phyloP scores from a whole-genome alignment of 1,284 basidiomycete species.

The Pseudozyma pruni region DNA sequence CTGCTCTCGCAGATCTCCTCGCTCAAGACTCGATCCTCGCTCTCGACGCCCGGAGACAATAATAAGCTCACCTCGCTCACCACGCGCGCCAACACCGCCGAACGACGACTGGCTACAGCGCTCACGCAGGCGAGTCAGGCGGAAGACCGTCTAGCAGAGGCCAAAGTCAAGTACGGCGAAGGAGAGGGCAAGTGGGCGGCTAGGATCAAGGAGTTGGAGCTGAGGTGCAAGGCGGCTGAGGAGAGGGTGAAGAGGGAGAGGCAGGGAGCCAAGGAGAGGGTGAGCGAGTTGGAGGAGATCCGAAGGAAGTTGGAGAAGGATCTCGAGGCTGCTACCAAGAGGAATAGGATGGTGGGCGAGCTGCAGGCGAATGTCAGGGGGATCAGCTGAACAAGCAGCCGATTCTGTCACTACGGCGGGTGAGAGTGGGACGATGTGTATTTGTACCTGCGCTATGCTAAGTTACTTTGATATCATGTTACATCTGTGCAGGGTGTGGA shows the following conservation, averaged over 20 bases:
- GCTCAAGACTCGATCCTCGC: conserved; percentile 71
- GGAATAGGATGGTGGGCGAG: conserved; percentile 39
- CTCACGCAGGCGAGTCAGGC: conserved; percentile 82
- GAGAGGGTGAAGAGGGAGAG: conserved; percentile 94
- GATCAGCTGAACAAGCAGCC: too few species aligned
- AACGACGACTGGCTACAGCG: conserved; percentile 81
- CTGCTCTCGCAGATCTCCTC: conserved; percentile 78
- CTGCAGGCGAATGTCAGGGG: conserved; percentile 38
- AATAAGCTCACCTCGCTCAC: conserved; percentile 54
- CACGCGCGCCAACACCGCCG: conserved; percentile 68
- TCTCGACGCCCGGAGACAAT: conserved; percentile 51
- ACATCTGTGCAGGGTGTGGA: too few species aligned
- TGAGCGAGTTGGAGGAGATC: conserved; percentile 68
- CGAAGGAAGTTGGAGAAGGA: conserved; percentile 39
- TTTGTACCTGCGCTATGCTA: too few species aligned
- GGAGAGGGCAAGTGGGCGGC: conserved; percentile 61
- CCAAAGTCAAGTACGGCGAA: conserved; percentile 72
- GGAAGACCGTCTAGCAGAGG: conserved; percentile 86
- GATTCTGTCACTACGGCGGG: too few species aligned
- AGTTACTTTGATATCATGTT: too few species aligned
- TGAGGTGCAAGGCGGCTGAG: conserved; percentile 82
- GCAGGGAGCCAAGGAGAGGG: conserved; percentile 89
- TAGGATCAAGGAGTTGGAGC: conserved; percentile 77
- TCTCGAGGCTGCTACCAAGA: conserved; percentile 36
- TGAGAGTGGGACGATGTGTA: too few species aligned